A percentile compares a stretch with the other conserved stretches of the same genome.
Conservation (phyloP, 1,284 basidiomycete species). For the Irpex lacteus region DNA sequence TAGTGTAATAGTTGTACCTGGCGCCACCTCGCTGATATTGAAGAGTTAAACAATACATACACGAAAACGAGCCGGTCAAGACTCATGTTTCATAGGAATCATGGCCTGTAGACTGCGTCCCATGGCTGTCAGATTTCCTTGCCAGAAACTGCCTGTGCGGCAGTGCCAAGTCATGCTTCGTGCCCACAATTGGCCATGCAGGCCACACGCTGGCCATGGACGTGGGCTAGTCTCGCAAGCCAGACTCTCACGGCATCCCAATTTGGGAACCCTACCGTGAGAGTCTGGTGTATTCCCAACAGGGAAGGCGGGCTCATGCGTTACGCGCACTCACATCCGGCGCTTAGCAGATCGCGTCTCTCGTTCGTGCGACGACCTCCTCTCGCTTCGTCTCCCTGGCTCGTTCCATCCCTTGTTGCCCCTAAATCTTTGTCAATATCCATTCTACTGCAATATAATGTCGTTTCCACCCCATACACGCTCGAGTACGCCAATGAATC, state of each 20-base stretch:
- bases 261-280: slow-evolving; percentile 5
- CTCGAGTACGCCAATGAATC: neutral
- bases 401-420: neutral
- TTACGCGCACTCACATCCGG: neutral
- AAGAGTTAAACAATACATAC: too few relatives aligned
- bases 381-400: neutral
- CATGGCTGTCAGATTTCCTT: too few relatives aligned
- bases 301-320: neutral
- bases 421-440: neutral
- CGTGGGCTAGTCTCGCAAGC: slow-evolving; percentile 1
- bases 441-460: neutral
- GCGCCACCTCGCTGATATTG: too few relatives aligned
- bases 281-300: slow-evolving; percentile 5
- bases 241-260: slow-evolving; percentile 5
- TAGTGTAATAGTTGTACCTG: too few relatives aligned
- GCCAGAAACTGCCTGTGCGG: too few relatives aligned
- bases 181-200: too few relatives aligned
- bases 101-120: too few relatives aligned
- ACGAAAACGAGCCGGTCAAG: too few relatives aligned
- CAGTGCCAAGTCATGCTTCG: too few relatives aligned
- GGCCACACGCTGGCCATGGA: too few relatives aligned
- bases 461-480: neutral
- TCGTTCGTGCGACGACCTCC: slow-evolving; percentile 1
- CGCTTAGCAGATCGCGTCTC: neutral
- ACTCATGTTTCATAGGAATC: too few relatives aligned